phyloP scores from a whole-genome alignment of 495 filamentous ascomycete species.

The Penicillium macrosclerotiorum region DNA sequence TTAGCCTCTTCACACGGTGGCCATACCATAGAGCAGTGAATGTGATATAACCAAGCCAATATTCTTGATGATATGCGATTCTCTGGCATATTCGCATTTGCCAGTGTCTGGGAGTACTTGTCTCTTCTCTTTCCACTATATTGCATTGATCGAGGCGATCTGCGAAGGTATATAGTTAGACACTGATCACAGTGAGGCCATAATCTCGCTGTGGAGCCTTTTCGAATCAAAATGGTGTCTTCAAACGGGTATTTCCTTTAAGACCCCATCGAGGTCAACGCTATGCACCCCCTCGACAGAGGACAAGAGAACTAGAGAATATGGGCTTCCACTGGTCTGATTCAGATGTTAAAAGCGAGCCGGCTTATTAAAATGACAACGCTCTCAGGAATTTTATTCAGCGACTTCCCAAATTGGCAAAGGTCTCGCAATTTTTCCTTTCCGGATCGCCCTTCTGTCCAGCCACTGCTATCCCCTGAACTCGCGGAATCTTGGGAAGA shows the following conservation, averaged over 20 bases:
- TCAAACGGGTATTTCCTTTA: slow-evolving; percentile 2
- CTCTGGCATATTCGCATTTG: too few species aligned
- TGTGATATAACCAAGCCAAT: too few species aligned
- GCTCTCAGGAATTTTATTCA: neutral
- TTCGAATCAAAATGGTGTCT: slow-evolving; percentile 4
- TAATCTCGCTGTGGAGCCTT: slow-evolving; percentile 3
- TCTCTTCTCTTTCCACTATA: neutral
- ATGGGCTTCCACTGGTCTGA: neutral
- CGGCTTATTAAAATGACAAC: neutral
- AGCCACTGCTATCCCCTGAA: neutral
- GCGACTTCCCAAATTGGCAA: neutral
- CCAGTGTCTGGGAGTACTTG: too few species aligned
- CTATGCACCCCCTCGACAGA: slow-evolving; percentile 2
- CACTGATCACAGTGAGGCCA: neutral
- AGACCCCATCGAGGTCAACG: slow-evolving; percentile 6
- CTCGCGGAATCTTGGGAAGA: neutral
- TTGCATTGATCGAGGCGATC: neutral
- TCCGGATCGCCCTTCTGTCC: neutral
- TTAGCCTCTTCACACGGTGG: too few species aligned
- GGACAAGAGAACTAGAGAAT: neutral
- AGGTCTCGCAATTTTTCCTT: neutral
- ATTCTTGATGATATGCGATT: too few species aligned
- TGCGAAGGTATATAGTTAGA: neutral
- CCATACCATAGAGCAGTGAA: too few species aligned
- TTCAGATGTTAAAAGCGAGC: neutral